phyloP scores from a whole-genome alignment of 495 filamentous ascomycete species.

The Penicillium psychrofluorescens region DNA sequence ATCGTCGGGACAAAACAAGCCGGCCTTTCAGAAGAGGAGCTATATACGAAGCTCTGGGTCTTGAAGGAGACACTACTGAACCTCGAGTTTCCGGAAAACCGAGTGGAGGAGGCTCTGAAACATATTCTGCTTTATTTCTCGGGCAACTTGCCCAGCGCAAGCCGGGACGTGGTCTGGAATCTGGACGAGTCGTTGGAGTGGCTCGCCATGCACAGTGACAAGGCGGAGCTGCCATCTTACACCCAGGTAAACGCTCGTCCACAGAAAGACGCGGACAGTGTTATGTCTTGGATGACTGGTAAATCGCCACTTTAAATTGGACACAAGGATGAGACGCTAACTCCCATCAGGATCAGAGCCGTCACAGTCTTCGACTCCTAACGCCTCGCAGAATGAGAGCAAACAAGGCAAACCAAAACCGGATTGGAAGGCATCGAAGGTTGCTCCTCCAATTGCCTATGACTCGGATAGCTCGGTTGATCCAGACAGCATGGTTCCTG shows the following conservation, averaged over 20 bases:
- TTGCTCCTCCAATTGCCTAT: constrained; percentile 19
- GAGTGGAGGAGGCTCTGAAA: constrained; percentile 56
- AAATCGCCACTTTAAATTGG: constrained; percentile 17
- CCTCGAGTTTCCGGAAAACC: constrained; percentile 58
- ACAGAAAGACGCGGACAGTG: constrained; percentile 27
- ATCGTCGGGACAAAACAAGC: constrained; percentile 22
- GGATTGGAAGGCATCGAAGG: constrained; percentile 18
- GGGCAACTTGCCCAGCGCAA: constrained; percentile 36
- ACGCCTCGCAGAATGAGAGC: constrained; percentile 14
- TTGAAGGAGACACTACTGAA: constrained; percentile 60
- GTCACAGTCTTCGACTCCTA: constrained; percentile 25
- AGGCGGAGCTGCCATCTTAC: constrained; percentile 66
- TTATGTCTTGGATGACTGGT: constrained; percentile 40
- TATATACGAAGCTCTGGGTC: constrained; percentile 72
- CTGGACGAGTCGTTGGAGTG: constrained; percentile 82
- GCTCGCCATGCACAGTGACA: constrained; percentile 64
- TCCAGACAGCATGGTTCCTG: constrained; percentile 67
- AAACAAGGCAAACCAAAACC: constrained; percentile 21
- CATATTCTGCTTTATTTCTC: constrained; percentile 54
- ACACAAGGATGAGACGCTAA: constrained; percentile 18
- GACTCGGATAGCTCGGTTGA: constrained; percentile 51
- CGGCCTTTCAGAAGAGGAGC: constrained; percentile 55
- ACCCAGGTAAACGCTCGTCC: constrained; percentile 31
- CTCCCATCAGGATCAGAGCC: constrained; percentile 24
- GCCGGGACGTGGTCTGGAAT: constrained; percentile 71